Evolutionary conservation across 768 basidiomycete species (phyloP), one percentile per base, ranked within the genome.

Genomic region (Collybia sp.): DNA sequence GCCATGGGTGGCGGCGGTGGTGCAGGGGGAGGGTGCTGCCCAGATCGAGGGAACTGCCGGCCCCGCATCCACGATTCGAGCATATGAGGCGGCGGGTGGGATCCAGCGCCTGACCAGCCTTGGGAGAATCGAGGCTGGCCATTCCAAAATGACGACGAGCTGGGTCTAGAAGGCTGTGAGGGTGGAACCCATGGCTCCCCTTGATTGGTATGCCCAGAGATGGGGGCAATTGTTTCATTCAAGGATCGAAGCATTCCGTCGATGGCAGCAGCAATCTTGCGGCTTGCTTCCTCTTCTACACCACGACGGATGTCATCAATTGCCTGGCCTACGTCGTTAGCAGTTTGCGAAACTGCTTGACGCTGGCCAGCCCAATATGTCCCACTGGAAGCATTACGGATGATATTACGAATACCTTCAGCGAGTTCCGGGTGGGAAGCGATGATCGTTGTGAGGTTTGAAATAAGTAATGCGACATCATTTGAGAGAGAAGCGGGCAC

Each of bases 361-460:
- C 82, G 77, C 54, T 88, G 84, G 20, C 72, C 61, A 31, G 67
- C 61, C 86, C 85, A 91, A 58, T 91, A 90, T 8, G 75, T 68
- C 17, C 86, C 88, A 42, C 68, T 77, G 5, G 73, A 68, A 3
- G 82, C 69, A 52, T 89, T 86, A 42, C 68, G 67, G 38, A 80
- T 59, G 30, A 91, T 76, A 56, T 77, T 82, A 46, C 79, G 81
- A 46, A 91, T 58, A 37, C 75, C 75, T 45, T 85, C 82, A 2
- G 83, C 76, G 10, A 91, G 61, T 51, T 91, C 86, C 3, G 88
- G 88, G 53, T 90, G 85, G 5, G 77, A 61, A 0, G 75, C 66
- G 36, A 89, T 58, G 25, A 82, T 70, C n/a, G 61, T 65, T 35
- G 73, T 75, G 45, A 90, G 60, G 2, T 72, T 72, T 25, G 70